A percentile compares a stretch with the other conserved stretches of the same genome.
phyloP scores from a whole-genome alignment of 2,329 filamentous ascomycete species.

The Aspergillus calidoustus region DNA sequence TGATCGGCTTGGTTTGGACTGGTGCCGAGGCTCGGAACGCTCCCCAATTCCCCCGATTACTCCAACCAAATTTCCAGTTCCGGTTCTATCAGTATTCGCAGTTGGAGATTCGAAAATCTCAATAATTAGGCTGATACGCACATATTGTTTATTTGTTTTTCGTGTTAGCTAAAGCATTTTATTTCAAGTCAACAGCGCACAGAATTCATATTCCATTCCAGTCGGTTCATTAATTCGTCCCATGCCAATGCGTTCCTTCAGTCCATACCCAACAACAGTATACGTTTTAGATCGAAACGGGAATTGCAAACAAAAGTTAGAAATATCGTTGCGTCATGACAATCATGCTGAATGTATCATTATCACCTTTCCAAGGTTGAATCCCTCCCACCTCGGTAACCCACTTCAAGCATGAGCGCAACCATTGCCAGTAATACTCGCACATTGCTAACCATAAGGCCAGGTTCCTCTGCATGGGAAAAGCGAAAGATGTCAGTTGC shows the following conservation, averaged over 20 bases:
- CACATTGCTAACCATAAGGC: neutral
- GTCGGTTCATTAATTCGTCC: neutral
- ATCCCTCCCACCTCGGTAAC: neutral
- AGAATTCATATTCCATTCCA: neutral
- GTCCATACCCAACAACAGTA: neutral
- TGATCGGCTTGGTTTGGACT: slow-evolving; percentile 15
- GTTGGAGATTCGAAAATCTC: neutral
- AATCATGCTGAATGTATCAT: neutral
- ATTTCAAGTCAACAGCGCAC: neutral
- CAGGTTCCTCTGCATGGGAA: neutral
- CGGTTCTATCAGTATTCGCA: neutral
- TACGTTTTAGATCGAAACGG: neutral
- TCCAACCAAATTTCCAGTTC: neutral
- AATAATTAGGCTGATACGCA: neutral
- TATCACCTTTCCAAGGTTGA: neutral
- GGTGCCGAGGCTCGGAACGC: slow-evolving; percentile 36
- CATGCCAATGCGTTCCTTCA: neutral
- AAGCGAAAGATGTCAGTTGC: neutral
- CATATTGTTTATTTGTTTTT: neutral
- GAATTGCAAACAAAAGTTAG: neutral
- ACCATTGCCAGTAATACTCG: neutral
- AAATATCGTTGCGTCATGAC: neutral
- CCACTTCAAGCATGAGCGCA: neutral
- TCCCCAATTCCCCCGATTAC: neutral
- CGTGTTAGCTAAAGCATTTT: neutral